Evolutionary conservation across 2,329 filamentous ascomycete genomes (phyloP).

Genomic region (Thelonectria rubi): DNA sequence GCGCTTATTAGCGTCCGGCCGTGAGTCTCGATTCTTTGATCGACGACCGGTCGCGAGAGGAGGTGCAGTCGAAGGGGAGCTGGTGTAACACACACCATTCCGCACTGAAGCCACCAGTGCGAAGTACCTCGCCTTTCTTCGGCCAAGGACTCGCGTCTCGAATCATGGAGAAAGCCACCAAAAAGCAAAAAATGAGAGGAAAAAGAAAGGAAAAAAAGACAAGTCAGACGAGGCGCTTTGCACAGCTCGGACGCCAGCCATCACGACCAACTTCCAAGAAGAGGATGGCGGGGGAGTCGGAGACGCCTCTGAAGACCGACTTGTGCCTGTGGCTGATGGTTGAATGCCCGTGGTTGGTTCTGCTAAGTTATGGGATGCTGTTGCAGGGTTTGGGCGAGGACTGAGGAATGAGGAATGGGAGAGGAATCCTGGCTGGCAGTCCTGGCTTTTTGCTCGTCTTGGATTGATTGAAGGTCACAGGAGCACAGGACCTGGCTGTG

Average conservation of each 20-base stretch:
- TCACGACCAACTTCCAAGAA: not conserved
- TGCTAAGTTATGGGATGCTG: too few relatives aligned
- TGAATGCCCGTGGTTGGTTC: not conserved
- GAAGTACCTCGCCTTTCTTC: not conserved
- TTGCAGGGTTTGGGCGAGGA: not conserved
- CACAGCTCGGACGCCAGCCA: not conserved
- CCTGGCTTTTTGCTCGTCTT: not conserved
- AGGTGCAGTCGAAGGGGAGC: not conserved
- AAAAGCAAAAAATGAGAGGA: not conserved
- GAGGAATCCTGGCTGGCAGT: not conserved
- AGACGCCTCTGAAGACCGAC: not conserved
- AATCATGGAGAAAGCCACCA: conserved; percentile 1
- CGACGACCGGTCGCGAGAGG: conserved; percentile 1
- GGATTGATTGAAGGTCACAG: too few relatives aligned
- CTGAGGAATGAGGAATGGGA: not conserved
- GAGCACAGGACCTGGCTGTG: not conserved
- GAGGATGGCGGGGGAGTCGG: not conserved
- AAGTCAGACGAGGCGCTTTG: not conserved
- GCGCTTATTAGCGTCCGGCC: not conserved
- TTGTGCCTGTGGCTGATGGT: not conserved
- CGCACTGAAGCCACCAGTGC: conserved; percentile 1
- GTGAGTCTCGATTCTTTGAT: conserved; percentile 1
- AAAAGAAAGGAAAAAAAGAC: not conserved
- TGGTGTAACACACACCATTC: conserved; percentile 12
- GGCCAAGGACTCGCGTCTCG: not conserved